Evolutionary conservation across 371 early-diverging fungal species (phyloP), one percentile per base, ranked within the genome.

Genomic region (Apophysomyces sp.): DNA sequence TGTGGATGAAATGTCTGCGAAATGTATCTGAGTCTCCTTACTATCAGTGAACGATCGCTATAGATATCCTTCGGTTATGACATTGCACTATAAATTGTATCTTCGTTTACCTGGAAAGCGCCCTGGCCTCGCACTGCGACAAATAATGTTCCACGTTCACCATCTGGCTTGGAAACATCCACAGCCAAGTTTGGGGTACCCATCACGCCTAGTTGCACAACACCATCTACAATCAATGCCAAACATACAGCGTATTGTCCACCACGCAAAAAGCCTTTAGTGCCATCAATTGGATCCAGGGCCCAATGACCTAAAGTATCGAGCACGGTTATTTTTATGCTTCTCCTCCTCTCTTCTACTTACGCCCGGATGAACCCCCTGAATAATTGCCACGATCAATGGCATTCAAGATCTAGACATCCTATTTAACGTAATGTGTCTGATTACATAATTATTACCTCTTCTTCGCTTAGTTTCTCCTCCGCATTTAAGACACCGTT

Each of bases 231-330:
- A 63, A 98, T 89, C 55, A 97, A 80, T 16, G 98, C 96, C 39
- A 98, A 81, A 66, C 98, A 98, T 4, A 98, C 94, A 0, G 98
- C 98, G 76, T 85, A 98, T 84, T 98, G 99, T 57, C 92, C 97
- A 52, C 98, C 98, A 59, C 99, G 88, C 68, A 98, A 77, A 70
- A 97, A 98, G 6, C 99, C 99, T 73, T 92, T 92, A 28, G 93
- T 93, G 24, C 94, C 94, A 72, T 95, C 98, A 71, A 98, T 94
- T 3, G 98, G 98, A 73, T 98, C 98, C 61, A 98, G 80, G 15
- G 97, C 94, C 98, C 98, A 98, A 82, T 86, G 85, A 59, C 78
- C 78, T 77, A 16, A 31, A 29, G 55, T 28, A 4, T 26, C 15
- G 21, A 21, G n/a, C 37, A 3, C 11, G n/a, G 37, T 37, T 11